Evolutionary conservation across 2,329 filamentous ascomycete species (phyloP).

Genomic region (Penicillium aurantiogriseum): DNA sequence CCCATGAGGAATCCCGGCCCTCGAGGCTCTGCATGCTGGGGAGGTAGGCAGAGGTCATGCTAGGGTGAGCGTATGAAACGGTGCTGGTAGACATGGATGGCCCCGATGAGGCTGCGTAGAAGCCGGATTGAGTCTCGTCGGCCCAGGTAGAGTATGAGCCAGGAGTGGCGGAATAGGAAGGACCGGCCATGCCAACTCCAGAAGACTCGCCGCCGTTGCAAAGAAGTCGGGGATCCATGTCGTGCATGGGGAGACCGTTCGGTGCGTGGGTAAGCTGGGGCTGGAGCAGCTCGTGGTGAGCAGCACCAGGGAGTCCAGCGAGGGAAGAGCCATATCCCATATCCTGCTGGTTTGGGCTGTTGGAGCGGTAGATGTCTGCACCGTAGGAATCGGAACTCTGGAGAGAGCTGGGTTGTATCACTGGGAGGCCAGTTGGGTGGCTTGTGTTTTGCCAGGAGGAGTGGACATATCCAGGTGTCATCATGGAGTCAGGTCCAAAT

Average conservation of each 20-base stretch:
- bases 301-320: constrained; percentile 44
- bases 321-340: constrained; percentile 37
- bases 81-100: constrained; percentile 10
- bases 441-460: constrained; percentile 51
- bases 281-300: constrained; percentile 46
- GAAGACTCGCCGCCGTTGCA: constrained; percentile 27
- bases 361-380: constrained; percentile 45
- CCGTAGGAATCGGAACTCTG: constrained; percentile 30
- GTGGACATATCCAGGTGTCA: constrained; percentile 35
- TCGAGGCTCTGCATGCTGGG: constrained; percentile 12
- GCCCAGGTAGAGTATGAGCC: constrained; percentile 12
- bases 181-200: constrained; percentile 10
- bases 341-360: constrained; percentile 32
- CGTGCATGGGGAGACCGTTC: constrained; percentile 28
- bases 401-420: constrained; percentile 42
- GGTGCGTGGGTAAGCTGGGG: constrained; percentile 29
- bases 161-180: neutral
- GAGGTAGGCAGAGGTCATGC: constrained; percentile 1
- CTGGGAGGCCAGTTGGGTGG: constrained; percentile 55
- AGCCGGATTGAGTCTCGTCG: neutral
- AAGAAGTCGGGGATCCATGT: constrained; percentile 46
- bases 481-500: constrained; percentile 26
- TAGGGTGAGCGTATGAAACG: constrained; percentile 3
- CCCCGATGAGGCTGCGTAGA: neutral
- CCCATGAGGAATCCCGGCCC: constrained; percentile 12